Evolutionary conservation across 2,329 filamentous ascomycete species (phyloP), one percentile per base, ranked within the genome.

Genomic region (Colletotrichum magnum): DNA sequence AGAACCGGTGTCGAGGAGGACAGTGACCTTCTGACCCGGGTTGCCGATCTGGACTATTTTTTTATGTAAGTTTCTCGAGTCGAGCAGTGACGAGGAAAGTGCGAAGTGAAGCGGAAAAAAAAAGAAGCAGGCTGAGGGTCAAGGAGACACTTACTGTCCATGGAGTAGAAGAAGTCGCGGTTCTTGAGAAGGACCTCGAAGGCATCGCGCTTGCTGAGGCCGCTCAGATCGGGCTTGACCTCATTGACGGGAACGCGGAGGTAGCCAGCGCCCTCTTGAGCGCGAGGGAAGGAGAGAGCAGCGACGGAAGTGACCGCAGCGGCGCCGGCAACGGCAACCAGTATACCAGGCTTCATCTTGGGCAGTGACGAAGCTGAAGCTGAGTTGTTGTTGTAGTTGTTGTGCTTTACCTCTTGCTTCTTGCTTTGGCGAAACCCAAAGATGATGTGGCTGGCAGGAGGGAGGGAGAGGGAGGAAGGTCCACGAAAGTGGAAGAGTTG

Each of bases 1-100:
- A 5, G 86, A 88, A 16, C 86, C 86, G 0, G 85, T 87, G 68
- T 87, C 85, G 63, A 87, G 78, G 45, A 86, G 79, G 43, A 87
- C 83, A 12, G 83, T 81, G 43, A 86, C 76, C 12, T 73, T 77
- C 71, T 87, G 84, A 1, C 77, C 74, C 5, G 82, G 79, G 1
- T 77, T 80, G 32, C 84, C 84, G 28, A 86, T 78, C 28, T 78
- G 76, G 48, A 86, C 84, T 86, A 15, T 62, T 58, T 26, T 41
- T 51, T 58, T 26, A 41, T 51, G 9, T n/a, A 47, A 3, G 32
- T 32, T 10, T 7, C 16, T 16, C 15, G 28, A 36, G 12, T 5
- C 21, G 10, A 18, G 26, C 15, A 13, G 15, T 5, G 16, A 28
- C 9, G 6, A 57, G 16, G 39, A 47, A 45, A n/a, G 47, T 41